Base-by-base conservation (phyloP, 345 rosid genomes). In the Populus deltoides region DNA sequence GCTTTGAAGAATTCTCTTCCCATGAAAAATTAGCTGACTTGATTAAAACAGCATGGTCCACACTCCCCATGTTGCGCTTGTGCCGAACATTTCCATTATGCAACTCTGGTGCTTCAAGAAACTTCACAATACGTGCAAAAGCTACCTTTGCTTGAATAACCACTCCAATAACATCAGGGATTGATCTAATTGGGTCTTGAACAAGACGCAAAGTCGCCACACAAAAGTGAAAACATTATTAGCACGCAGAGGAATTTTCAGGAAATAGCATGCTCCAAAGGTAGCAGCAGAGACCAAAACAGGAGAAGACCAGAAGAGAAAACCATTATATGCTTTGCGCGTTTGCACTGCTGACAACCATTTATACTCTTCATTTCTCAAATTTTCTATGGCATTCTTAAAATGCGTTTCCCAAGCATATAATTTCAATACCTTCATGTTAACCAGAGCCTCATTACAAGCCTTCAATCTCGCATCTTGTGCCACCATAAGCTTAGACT, bases 351-450 rank as follows among this genome's bases (percentile, higher is more conserved):
- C 94, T n/a, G 88, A 81, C 80, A 95, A 76, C 90, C 93, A 92
- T 80, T 82, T 90, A 70, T 81, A 76, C 82, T 95, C 98, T 25
- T 35, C 87, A 6, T 76, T 85, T 85, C 99, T 85, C 39, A 95
- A 78, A 39, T 79, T 89, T 83, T 95, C 98, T 8, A 95, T 93
- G 43, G 80, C 97, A 22, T 85, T 91, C 89, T 89, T 93, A 80
- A 93, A 93, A 86, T 95, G 94, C 15, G 83, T 84, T 78, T 95
- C 98, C 99, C 99, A 93, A 20, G 99, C 98, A 67, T 95, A 95
- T 9, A 93, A 79, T 83, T 95, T 95, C 90, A 95, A 66, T 39
- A 95, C 97, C 81, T 93, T 95, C 98, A 95, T 95, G 87, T 89
- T 93, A 73, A 93, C 85, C 7, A 95, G 86, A 75, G 99, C 93